These are phyloP conservation scores for Nelumbo lutea DNA, from an alignment of 164 flowering plant species.

Conservation along the genomic window DNA sequence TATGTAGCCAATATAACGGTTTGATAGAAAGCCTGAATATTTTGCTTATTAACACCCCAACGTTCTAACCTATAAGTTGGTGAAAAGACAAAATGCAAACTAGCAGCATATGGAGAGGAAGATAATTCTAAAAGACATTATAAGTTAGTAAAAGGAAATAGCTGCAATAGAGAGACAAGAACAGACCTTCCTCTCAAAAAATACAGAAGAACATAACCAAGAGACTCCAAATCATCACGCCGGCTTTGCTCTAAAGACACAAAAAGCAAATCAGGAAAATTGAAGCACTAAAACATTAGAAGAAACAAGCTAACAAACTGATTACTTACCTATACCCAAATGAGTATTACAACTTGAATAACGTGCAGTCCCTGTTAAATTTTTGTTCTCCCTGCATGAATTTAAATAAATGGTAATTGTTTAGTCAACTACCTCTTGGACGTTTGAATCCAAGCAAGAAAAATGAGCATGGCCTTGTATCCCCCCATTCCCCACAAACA, in stretches of 20 bases:
- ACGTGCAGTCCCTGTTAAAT: slow-evolving; percentile 96
- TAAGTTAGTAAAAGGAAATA: no score
- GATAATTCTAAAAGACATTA: no score
- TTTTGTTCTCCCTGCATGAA: slow-evolving; percentile 80
- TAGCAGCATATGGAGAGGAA: not conserved
- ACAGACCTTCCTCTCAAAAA: slow-evolving; percentile 90
- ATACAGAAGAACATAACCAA: slow-evolving; percentile 94
- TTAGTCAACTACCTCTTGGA: not conserved
- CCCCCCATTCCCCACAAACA: no score
- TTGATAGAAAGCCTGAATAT: not conserved
- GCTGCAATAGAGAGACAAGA: not conserved
- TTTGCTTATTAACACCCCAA: not conserved
- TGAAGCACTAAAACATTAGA: not conserved
- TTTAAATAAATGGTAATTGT: not conserved
- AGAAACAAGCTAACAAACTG: not conserved
- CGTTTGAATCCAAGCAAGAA: not conserved
- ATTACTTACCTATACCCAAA: slow-evolving; percentile 85
- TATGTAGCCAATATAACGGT: not conserved
- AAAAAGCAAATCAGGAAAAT: slow-evolving; percentile 4
- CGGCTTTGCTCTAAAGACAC: slow-evolving; percentile 83
- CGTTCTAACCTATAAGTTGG: no score
- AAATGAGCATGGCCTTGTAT: not conserved
- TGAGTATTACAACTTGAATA: slow-evolving; percentile 99
- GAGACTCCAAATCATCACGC: slow-evolving; percentile 94
- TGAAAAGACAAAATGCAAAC: not conserved